Evolutionary conservation across 495 filamentous ascomycete species (phyloP), one percentile per base, ranked within the genome.

Genomic region (Penicillium egyptiacum): DNA sequence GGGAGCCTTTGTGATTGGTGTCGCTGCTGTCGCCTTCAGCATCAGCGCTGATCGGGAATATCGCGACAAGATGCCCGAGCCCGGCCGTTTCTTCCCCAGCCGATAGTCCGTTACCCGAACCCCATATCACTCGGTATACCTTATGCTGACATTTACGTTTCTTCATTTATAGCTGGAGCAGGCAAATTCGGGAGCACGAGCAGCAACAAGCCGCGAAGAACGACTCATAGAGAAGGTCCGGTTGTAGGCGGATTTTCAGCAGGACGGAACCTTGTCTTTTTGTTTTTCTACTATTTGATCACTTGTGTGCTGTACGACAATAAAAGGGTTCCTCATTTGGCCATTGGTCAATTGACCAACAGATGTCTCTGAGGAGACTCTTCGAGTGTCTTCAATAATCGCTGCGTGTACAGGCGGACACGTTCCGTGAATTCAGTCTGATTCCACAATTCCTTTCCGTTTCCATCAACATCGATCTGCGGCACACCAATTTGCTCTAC

Each of bases 401-500:
- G 66, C 65, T 78, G 71, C 69, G 75, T 78, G 75, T 79, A 79
- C 70, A 77, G 74, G 67, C 76, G 74, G 74, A 78, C 70, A 54
- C 74, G 71, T 75, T 79, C 75, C 73, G 68, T 76, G 63, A 79
- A 78, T 75, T 71, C 70, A 77, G 72, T 70, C 58, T 81, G 86
- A 73, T 96, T 96, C 92, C 92, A 96, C 55, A 79, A 82, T 71
- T 96, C 92, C 46, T 63, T 71, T 16, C 81, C 84, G 37, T 82
- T 68, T 7, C 66, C 70, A 56, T 79, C 73, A 28, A 64, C 68
- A 20, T 72, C 76, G 5, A 93, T 65, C 20, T 69, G 71, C 22
- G 94, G 94, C 59, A 92, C 83, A 0, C 94, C 93, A 56, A 94
- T 85, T 65, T 98, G 93, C 72, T 98, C 92, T 60, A 98, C 94